A percentile compares a stretch with the other conserved stretches of the same genome.
Evolutionary conservation across 176 grass and related monocot species (phyloP).

Genomic region (Thalia dealbata): DNA sequence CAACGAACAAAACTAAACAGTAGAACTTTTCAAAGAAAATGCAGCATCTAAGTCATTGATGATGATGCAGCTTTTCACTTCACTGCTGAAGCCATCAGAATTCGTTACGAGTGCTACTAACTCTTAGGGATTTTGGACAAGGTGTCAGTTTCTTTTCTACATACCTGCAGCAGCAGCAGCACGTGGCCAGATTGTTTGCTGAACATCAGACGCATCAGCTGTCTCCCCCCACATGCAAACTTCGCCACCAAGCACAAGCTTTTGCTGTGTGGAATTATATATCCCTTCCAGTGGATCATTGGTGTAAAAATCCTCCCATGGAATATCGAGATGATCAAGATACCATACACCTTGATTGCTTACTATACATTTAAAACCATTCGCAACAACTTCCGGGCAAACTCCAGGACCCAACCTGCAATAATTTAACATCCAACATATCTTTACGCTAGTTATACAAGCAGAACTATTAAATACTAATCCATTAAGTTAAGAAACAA

Average conservation of each 20-base stretch:
- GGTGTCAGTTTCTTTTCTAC: not conserved
- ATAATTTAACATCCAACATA: constrained; percentile 4
- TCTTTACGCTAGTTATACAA: not conserved
- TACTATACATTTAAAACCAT: constrained; percentile 91
- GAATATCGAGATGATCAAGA: constrained; percentile 87
- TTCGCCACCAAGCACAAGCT: constrained; percentile 82
- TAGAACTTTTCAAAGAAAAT: too few relatives aligned
- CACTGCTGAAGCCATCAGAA: too few relatives aligned
- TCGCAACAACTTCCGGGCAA: constrained; percentile 71
- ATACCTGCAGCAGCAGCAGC: constrained; percentile 84
- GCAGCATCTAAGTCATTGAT: too few relatives aligned
- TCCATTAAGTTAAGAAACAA: constrained; percentile 1
- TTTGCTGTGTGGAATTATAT: constrained; percentile 38
- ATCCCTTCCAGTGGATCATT: constrained; percentile 73
- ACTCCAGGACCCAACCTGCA: constrained; percentile 82
- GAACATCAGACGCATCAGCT: constrained; percentile 68
- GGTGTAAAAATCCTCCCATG: constrained; percentile 79
- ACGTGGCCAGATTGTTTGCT: constrained; percentile 93
- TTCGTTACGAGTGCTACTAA: not conserved
- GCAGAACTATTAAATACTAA: not conserved
- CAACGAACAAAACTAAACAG: too few relatives aligned
- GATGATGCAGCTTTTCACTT: too few relatives aligned
- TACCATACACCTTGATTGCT: constrained; percentile 97
- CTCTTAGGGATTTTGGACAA: not conserved
- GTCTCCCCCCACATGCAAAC: constrained; percentile 96